Base-by-base conservation (phyloP, 2,329 filamentous ascomycete species). In the Scedosporium dehoogii region DNA sequence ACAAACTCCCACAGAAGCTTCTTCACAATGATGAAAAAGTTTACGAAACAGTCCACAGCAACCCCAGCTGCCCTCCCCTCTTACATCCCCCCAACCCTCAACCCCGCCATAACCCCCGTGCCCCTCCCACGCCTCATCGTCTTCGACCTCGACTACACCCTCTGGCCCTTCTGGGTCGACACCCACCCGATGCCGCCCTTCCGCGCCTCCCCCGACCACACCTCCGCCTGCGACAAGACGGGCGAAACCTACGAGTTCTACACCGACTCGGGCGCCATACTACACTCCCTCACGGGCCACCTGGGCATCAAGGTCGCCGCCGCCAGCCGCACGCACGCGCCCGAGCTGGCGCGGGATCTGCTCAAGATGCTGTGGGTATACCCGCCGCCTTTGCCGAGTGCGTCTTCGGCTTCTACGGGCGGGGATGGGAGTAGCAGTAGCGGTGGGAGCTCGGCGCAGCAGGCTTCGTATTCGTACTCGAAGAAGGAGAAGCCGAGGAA, bases 131-230 rank as follows among this genome's bases (percentile, higher is more conserved):
- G 87, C 65, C 82, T 96, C 67, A 83, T 97, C 69, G 90, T 94
- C 66, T 97, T 97, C 77, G 94, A 97, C 73, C 85, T 97, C 65
- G 93, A 97, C 80, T 97, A 97, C 80, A 97, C 94, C 0, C 81
- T 97, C n/a, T 97, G 93, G 94, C 92, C 92, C 4, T 97, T 97
- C 76, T 97, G 93, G 93, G 88, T 96, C 1, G 94, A 97, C 78
- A 96, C 92, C 3, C 92, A 97, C 75, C 89, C 94, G 68, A 85
- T 85, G 25, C 83, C 86, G 6, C 92, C 92, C 0, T 76, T 96
- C 18, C 81, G 82, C 67, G 69, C 79, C 6, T 76, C 79, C 61
- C 62, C 76, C 0, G 65, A 71, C 6, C 74, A 73, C 75, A 77
- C 70, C 64, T 74, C 74, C 66, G 78, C 75, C 61, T 74, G 76